Percentiles rank a stretch among this genome's conserved stretches.
Evolutionary conservation across 139 green algal genomes (phyloP).

Genomic region (Chlamydomonas sphaeroides): DNA sequence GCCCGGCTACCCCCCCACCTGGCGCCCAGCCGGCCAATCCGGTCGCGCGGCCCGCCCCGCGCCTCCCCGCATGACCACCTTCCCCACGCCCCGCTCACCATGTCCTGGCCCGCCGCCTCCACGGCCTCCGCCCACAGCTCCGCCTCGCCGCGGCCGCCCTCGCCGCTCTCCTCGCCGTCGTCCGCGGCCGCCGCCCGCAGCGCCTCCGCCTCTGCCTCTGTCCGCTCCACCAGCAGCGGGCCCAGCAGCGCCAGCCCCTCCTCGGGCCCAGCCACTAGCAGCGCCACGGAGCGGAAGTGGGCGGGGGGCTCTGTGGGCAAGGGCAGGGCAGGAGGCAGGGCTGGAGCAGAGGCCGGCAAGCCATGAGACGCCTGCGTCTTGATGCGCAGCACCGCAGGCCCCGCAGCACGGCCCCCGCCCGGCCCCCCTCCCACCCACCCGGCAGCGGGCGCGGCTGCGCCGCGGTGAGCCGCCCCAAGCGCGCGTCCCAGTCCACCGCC

Average conservation of each 20-base stretch:
- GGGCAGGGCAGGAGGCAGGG: background rate
- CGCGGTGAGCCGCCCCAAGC: background rate
- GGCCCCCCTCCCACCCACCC: constrained; percentile 5
- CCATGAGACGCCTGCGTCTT: too few species aligned
- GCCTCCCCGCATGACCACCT: background rate
- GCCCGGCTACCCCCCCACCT: too few species aligned
- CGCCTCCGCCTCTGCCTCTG: background rate
- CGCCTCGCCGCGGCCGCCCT: background rate
- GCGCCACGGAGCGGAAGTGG: constrained; percentile 4
- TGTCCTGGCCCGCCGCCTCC: constrained; percentile 19
- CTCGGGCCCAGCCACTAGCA: background rate
- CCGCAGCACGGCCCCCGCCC: background rate
- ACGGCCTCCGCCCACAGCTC: background rate
- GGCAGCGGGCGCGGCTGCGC: background rate
- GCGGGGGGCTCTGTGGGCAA: background rate
- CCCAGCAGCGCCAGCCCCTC: background rate
- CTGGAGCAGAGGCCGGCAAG: background rate
- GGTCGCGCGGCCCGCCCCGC: background rate
- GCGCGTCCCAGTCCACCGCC: background rate
- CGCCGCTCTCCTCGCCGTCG: background rate
- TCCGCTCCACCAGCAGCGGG: background rate
- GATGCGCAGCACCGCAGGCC: too few species aligned
- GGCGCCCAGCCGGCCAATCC: too few species aligned
- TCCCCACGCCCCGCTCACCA: background rate
- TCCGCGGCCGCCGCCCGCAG: background rate